Evolutionary conservation across 495 filamentous ascomycete genomes (phyloP).

Genomic region (Aspergillus sclerotioniger): DNA sequence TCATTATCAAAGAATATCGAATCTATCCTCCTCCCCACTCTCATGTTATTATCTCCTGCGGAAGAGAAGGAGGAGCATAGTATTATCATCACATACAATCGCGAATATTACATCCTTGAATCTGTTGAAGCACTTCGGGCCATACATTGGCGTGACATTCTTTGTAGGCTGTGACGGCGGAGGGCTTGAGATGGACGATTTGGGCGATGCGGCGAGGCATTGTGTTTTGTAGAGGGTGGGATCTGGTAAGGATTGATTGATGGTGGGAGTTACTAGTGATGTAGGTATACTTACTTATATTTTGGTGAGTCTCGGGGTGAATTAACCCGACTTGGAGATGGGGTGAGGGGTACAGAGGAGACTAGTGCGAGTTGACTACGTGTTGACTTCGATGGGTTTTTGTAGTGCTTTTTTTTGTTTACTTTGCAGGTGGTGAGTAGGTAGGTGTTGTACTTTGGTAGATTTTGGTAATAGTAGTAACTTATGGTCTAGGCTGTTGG

Average conservation of each 20-base stretch:
- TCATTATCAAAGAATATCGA: conserved; percentile 68
- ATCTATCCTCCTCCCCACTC: conserved; percentile 34
- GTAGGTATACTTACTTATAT: too few species aligned
- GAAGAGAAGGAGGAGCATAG: neutral
- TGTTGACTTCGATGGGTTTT: too few species aligned
- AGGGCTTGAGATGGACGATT: conserved; percentile 67
- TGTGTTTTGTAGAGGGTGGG: neutral
- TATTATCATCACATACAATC: conserved; percentile 66
- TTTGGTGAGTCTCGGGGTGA: neutral
- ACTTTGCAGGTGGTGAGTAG: too few species aligned
- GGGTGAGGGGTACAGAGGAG: too few species aligned
- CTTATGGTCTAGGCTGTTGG: too few species aligned
- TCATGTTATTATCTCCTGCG: neutral
- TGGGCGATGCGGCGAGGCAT: conserved; percentile 62
- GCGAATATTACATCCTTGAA: conserved; percentile 67
- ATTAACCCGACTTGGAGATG: neutral
- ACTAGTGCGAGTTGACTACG: too few species aligned
- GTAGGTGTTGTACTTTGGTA: too few species aligned
- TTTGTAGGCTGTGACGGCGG: conserved; percentile 63
- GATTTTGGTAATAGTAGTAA: too few species aligned
- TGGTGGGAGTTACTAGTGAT: too few species aligned
- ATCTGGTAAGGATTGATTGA: too few species aligned
- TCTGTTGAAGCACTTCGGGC: conserved; percentile 71
- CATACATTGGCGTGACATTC: conserved; percentile 68
- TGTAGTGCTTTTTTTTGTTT: too few species aligned